These are phyloP conservation scores for Pseudoturritis turrita DNA, from an alignment of 345 rosid genomes.

Conservation along the genomic window DNA sequence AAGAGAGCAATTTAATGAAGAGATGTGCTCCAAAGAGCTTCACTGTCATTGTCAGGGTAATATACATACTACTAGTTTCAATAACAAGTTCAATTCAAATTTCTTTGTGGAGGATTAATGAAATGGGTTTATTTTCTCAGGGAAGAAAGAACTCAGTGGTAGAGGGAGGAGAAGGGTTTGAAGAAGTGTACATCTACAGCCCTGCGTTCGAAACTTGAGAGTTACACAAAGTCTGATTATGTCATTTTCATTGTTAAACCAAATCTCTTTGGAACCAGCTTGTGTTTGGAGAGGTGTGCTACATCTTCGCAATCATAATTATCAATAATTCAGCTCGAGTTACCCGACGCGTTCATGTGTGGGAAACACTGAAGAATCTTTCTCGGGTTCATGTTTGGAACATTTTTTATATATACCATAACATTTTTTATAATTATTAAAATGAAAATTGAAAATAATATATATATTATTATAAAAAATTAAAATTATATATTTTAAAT, in stretches of 20 bases:
- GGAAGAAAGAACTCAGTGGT: slow-evolving; percentile 81
- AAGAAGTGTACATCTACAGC: slow-evolving; percentile 74
- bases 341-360: too few relatives aligned
- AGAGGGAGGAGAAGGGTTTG: slow-evolving; percentile 62
- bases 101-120: too few relatives aligned
- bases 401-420: too few relatives aligned
- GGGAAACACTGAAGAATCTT: too few relatives aligned
- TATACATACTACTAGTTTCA: too few relatives aligned
- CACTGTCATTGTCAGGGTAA: slow-evolving; percentile 74
- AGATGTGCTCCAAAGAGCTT: slow-evolving; percentile 58
- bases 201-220: slow-evolving; percentile 74
- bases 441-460: too few relatives aligned
- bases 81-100: too few relatives aligned
- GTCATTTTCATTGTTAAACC: slow-evolving; percentile 61
- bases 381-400: too few relatives aligned
- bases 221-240: slow-evolving; percentile 64
- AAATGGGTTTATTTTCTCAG: slow-evolving; percentile 28
- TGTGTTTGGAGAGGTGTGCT: slow-evolving; percentile 66
- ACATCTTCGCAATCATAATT: slow-evolving; percentile 70
- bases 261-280: slow-evolving; percentile 53
- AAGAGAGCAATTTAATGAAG: slow-evolving; percentile 49
- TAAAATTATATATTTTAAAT: too few relatives aligned
- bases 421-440: too few relatives aligned
- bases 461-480: too few relatives aligned
- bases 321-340: too few relatives aligned